Percentiles rank a stretch among this genome's conserved stretches.
These are phyloP conservation scores for Penicillium paneum DNA, from an alignment of 2,329 filamentous ascomycete genomes.

Conservation along the genomic window DNA sequence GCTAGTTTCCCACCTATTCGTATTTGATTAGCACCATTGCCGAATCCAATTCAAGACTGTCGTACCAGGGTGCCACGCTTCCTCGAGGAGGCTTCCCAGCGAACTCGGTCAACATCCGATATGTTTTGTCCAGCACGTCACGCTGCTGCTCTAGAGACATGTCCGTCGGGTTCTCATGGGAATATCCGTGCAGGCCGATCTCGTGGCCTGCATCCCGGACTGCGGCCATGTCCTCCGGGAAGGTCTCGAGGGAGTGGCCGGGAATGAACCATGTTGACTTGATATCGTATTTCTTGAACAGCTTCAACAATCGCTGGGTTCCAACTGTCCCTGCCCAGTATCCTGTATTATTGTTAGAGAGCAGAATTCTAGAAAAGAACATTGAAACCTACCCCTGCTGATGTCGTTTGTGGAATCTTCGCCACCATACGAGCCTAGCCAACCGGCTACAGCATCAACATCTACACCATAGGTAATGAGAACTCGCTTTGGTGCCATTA, in stretches of 20 bases:
- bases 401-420: slow-evolving; percentile 34
- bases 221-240: slow-evolving; percentile 62
- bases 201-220: slow-evolving; percentile 64
- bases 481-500: slow-evolving; percentile 27
- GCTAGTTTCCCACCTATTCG: slow-evolving; percentile 61
- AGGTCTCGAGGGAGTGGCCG: slow-evolving; percentile 62
- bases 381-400: slow-evolving; percentile 24
- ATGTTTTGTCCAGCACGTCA: slow-evolving; percentile 74
- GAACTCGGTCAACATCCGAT: slow-evolving; percentile 70
- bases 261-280: slow-evolving; percentile 66
- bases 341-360: slow-evolving; percentile 35
- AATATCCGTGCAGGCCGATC: slow-evolving; percentile 68
- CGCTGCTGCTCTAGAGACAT: slow-evolving; percentile 74
- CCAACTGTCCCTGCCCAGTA: slow-evolving; percentile 68
- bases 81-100: slow-evolving; percentile 70
- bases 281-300: slow-evolving; percentile 70
- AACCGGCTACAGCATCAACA: slow-evolving; percentile 34
- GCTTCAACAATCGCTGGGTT: slow-evolving; percentile 62
- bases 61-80: slow-evolving; percentile 64
- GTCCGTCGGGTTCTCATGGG: slow-evolving; percentile 68
- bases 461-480: slow-evolving; percentile 33
- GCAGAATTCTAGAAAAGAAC: neutral
- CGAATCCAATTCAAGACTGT: neutral
- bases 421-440: slow-evolving; percentile 35
- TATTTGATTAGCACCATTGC: neutral